Evolutionary conservation across 495 filamentous ascomycete genomes (phyloP), one percentile per base, ranked within the genome.

Genomic region (Daldinia decipiens): DNA sequence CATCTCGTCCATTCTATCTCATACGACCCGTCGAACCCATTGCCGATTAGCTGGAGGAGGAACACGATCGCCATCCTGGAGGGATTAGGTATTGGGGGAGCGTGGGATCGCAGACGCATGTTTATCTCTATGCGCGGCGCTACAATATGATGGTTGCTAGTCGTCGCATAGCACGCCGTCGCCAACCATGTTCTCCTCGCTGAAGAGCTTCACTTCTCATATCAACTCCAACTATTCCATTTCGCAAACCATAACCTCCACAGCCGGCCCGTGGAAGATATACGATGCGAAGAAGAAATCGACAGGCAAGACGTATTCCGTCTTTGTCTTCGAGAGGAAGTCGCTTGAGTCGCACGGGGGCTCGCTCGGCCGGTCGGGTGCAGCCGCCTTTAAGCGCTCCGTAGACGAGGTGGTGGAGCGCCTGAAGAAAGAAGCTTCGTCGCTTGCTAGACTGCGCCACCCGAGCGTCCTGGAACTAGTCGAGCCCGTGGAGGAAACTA

Each of bases 251-350:
- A 86, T 91, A 21, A 87, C 86, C 11, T 87, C 92, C 19, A 87
- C 87, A 34, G 91, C 94, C 24, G 95, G 95, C 21, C 92, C 94
- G 26, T 99, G 95, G 95, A 97, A 93, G 82, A 94, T 99, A 78
- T 93, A 93, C 83, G 92, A 96, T 82, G 96, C 92, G 50, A 98
- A 96, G 84, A 97, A 97, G 79, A 98, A 97, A 78, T 91, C 91
- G 12, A 95, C 93, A 0, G 90, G 89, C 36, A 97, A 95, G 70
- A 79, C 90, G 13, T 94, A 90, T 21, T 98, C 95, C 9, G 89
- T 98, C 65, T 99, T 98, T 75, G 89, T 97, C 67, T 98, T 99
- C 78, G 96, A 98, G 57, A 89, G 87, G 72, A 97, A 97, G 78
- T 85, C 86, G 0, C 82, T 99, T 60, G 94, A 98, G 50, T 80